Evolutionary conservation across 805 yeast species (phyloP), one percentile per base, ranked within the genome.

Genomic region (Ogataea salicorniae): DNA sequence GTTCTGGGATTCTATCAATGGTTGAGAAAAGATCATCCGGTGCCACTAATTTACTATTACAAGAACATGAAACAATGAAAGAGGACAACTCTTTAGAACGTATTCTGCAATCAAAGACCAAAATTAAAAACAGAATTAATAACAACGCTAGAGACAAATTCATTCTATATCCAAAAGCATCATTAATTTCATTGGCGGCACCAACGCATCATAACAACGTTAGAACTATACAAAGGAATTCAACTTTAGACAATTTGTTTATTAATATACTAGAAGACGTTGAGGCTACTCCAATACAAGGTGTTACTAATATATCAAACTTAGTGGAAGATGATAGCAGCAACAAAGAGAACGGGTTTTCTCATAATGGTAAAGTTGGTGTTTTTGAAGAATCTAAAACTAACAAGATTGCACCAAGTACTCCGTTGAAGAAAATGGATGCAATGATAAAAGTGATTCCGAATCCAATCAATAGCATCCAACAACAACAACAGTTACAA

Each of bases 371-470:
- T 16, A 64, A 69, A 43, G 61, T 79, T 41, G 72, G 70, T 64
- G 57, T 83, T 53, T 60, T 87, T 81, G 36, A 63, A 48, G 60
- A 75, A 51, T 59, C 81, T 59, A 56, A 71, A 57, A 64, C 75
- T 54, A 41, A 63, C 55, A 52, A 58, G 34, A 72, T 85, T 14
- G 64, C 80, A 6, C 89, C 91, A 2, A 79, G 83, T 3, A 83
- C 90, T 0, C 91, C 88, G 0, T 80, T 79, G 8, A 83, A 77
- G 59, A 81, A 78, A 52, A 75, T 81, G 74, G 83, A 78, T 34
- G 52, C 72, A 37, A 62, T 60, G 59, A 50, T 47, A 5, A 39
- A 57, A 53, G 14, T 40, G 48, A 41, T 43, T 64, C 37, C 54
- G 50, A 45, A 53, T 49, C 26, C 54, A 26, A 17, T 35, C 16